Evolutionary conservation across 192 early-diverging fungal species (phyloP), one percentile per base, ranked within the genome.

Genomic region (Backusella parvicylindrica): DNA sequence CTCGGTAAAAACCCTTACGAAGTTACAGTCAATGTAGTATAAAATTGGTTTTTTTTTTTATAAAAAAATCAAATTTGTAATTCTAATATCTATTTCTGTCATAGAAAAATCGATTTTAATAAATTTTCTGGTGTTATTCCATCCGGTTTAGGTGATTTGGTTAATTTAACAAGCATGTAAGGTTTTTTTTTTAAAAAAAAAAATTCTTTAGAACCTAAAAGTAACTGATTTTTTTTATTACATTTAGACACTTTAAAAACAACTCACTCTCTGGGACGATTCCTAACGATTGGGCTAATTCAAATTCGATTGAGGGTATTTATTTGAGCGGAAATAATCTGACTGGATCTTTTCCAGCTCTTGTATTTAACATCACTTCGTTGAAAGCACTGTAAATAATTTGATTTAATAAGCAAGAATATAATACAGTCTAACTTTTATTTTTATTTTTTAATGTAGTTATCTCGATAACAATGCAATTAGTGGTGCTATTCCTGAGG

Each of bases 321-420:
- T 70, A 82, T 65, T 37, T 81, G 49, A 78, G 77, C 26, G 30
- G 73, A 16, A 82, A 82, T 28, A 66, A 79, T 12, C 23, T 82
- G 37, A 64, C 81, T 13, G 81, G 77, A 1, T 4, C 21, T 41
- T 60, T 82, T 53, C 81, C 81, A n/a, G 31, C 60, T 64, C 13
- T 72, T 0, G 56, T 79, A 8, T 65, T 38, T 6, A 23, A 31
- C 9, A 50, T 66, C 16, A 31, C 26, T 9, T 70, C 28, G 0
- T 28, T 82, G 4, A 71, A 82, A 53, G 65, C 64, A 1, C 36
- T 82, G 77, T 78, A 76, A 26, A 8, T 21, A 8, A 23, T 21
- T 23, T 21, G 9, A 18, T 53, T 21, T 11, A 53, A 23, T 9
- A 21, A 53, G 21, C 21, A 8, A 53, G 21, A 4, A 56, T 28